phyloP scores from a whole-genome alignment of 257 asterid species.

The Salvia miltiorrhiza region DNA sequence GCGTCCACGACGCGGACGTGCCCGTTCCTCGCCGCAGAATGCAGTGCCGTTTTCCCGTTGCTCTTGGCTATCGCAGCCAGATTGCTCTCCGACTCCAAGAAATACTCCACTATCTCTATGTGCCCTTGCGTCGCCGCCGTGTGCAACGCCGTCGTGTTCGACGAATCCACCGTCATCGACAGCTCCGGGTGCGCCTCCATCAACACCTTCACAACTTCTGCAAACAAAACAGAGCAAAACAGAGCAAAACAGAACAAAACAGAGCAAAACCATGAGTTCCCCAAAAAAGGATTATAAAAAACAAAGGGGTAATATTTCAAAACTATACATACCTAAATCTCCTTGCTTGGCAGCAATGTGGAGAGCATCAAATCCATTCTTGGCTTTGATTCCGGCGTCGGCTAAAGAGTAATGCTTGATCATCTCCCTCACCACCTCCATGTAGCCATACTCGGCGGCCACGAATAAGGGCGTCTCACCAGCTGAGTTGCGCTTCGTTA shows the following conservation, averaged over 20 bases:
- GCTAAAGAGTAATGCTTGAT: slow-evolving; percentile 37
- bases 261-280: neutral
- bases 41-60: slow-evolving; percentile 50
- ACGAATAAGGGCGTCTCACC: slow-evolving; percentile 49
- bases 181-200: slow-evolving; percentile 54
- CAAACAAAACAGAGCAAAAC: no score
- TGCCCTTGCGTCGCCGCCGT: slow-evolving; percentile 55
- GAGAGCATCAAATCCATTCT: slow-evolving; percentile 54
- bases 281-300: neutral
- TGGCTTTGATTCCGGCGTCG: slow-evolving; percentile 52
- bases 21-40: slow-evolving; percentile 52
- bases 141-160: slow-evolving; percentile 53
- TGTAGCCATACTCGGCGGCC: slow-evolving; percentile 55
- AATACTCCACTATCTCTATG: slow-evolving; percentile 38
- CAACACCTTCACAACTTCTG: slow-evolving; percentile 56
- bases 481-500: slow-evolving; percentile 40
- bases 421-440: slow-evolving; percentile 45
- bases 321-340: slow-evolving; percentile 37
- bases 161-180: slow-evolving; percentile 44
- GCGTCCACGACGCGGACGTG: slow-evolving; percentile 35
- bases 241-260: no score
- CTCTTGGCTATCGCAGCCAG: slow-evolving; percentile 43
- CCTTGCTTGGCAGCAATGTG: slow-evolving; percentile 68
- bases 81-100: slow-evolving; percentile 42
- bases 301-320: neutral